Conservation (phyloP, 2,329 filamentous ascomycete genomes). For the Pestalotiopsis sp. region DNA sequence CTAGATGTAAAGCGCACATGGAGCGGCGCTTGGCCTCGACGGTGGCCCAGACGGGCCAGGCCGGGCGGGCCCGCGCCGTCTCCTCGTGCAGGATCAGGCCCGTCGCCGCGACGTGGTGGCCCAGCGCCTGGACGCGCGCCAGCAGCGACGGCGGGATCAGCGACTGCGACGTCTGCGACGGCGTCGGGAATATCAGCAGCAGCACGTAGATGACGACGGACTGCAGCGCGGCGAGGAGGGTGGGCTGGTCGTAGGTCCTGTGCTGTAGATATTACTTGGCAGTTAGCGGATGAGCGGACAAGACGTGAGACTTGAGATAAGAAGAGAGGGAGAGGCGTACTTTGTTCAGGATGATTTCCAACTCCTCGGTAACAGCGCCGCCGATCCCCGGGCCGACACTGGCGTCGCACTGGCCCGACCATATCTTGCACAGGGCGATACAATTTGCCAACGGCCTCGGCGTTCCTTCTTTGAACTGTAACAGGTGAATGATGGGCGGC, state of each 20-base stretch:
- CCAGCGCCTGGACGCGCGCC: conserved; percentile 31
- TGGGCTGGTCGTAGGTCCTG: conserved; percentile 32
- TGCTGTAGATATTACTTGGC: conserved; percentile 25
- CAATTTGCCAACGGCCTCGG: conserved; percentile 37
- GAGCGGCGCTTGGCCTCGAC: conserved; percentile 59
- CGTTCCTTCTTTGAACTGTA: conserved; percentile 21
- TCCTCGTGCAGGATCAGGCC: conserved; percentile 40
- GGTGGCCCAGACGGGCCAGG: conserved; percentile 42
- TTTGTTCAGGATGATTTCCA: conserved; percentile 31
- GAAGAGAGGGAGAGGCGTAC: conserved; percentile 24
- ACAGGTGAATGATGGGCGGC: conserved; percentile 39
- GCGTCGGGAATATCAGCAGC: conserved; percentile 39
- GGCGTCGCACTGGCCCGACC: conserved; percentile 32
- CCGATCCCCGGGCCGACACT: conserved; percentile 33
- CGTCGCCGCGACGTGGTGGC: conserved; percentile 31
- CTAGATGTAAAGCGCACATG: conserved; percentile 35
- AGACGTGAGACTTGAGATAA: not conserved
- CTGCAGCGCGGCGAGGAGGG: conserved; percentile 38
- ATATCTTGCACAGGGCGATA: conserved; percentile 39
- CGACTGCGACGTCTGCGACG: conserved; percentile 22
- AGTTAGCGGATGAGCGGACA: not conserved
- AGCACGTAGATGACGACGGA: conserved; percentile 39
- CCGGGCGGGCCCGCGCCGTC: conserved; percentile 29
- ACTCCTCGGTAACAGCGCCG: conserved; percentile 33
- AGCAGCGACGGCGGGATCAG: conserved; percentile 30